Conservation (phyloP, 2,329 filamentous ascomycete species). For the Aaosphaeria pasadenensis region DNA sequence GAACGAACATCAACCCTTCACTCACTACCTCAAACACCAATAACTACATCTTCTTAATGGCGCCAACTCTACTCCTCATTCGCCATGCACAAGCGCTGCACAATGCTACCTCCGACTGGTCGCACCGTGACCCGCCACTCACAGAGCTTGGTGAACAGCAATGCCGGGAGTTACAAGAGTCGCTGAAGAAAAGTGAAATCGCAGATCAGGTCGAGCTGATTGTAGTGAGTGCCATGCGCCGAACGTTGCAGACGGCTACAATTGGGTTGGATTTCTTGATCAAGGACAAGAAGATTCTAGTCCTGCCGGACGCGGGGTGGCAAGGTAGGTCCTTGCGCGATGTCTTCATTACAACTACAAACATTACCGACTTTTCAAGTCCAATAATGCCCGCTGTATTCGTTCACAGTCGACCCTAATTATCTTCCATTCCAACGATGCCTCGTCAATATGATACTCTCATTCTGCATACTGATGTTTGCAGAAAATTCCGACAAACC, state of each 20-base stretch:
- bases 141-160: conserved; percentile 42
- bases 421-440: too few species aligned
- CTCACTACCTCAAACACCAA: too few species aligned
- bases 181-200: conserved; percentile 35
- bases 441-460: too few species aligned
- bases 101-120: conserved; percentile 41
- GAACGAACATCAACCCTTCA: too few species aligned
- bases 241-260: conserved; percentile 63
- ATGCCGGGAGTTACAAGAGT: conserved; percentile 38
- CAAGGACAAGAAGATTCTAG: conserved; percentile 43
- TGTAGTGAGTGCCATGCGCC: conserved; percentile 62
- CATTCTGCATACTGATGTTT: not conserved
- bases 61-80: conserved; percentile 46
- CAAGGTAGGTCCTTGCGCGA: conserved; percentile 48
- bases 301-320: conserved; percentile 61
- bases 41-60: conserved; percentile 21
- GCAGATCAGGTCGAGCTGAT: conserved; percentile 52
- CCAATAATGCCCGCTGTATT: too few species aligned
- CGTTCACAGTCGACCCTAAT: too few species aligned
- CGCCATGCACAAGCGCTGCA: conserved; percentile 46
- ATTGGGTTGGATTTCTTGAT: conserved; percentile 59
- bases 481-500: conserved; percentile 47
- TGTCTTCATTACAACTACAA: too few species aligned
- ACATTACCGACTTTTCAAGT: too few species aligned
- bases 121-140: conserved; percentile 42